phyloP scores from a whole-genome alignment of 768 basidiomycete species.

The Mycena floridula region DNA sequence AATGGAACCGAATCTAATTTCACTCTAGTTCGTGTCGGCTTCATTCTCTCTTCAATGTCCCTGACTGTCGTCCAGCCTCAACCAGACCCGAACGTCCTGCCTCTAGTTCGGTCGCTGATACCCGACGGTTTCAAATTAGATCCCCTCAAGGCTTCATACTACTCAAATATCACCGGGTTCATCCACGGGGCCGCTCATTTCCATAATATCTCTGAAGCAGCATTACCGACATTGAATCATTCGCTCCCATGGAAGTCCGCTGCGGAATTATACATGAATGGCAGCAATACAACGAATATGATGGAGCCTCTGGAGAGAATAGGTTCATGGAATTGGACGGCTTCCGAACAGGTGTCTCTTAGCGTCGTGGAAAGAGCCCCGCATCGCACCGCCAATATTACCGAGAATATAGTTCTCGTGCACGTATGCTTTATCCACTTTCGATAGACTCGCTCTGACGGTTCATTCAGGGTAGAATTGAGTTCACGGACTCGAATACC shows the following conservation, averaged over 20 bases:
- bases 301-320: slow-evolving; percentile 41
- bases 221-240: slow-evolving; percentile 28
- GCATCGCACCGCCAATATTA: slow-evolving; percentile 21
- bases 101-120: slow-evolving; percentile 45
- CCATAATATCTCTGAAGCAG: slow-evolving; percentile 56
- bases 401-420: slow-evolving; percentile 49
- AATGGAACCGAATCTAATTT: slow-evolving; percentile 64
- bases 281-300: slow-evolving; percentile 34
- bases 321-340: slow-evolving; percentile 69
- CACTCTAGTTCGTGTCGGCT: slow-evolving; percentile 41
- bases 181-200: slow-evolving; percentile 56
- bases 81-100: slow-evolving; percentile 32
- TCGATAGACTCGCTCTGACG: not conserved
- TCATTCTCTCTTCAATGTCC: slow-evolving; percentile 1
- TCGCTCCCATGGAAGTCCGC: slow-evolving; percentile 43
- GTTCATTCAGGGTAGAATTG: slow-evolving; percentile 56
- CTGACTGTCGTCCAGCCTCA: slow-evolving; percentile 33
- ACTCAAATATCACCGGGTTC: slow-evolving; percentile 74
- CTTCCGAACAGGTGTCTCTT: slow-evolving; percentile 53
- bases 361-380: slow-evolving; percentile 60
- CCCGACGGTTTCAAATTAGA: slow-evolving; percentile 38
- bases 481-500: slow-evolving; percentile 48
- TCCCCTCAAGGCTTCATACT: slow-evolving; percentile 50
- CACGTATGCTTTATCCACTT: slow-evolving; percentile 44
- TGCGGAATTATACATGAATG: slow-evolving; percentile 44